Base-by-base conservation (phyloP, 2,329 filamentous ascomycete species). In the Epichloe gansuensis region DNA sequence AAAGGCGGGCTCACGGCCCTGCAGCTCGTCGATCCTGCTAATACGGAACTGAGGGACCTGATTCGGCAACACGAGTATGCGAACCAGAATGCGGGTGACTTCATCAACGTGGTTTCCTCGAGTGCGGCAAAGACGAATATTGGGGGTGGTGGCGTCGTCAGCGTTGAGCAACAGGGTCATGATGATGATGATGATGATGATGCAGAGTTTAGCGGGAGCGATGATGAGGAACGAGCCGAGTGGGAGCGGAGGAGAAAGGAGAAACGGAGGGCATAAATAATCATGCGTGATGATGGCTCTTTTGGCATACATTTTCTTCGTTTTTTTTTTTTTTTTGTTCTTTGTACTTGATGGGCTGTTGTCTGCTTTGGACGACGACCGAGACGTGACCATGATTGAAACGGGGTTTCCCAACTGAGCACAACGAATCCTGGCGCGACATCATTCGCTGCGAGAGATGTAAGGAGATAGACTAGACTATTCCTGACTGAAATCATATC, bases 1-100 rank as follows among this genome's bases (percentile, higher is more conserved):
- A 86, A 85, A 69, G 84, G 81, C 51, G 83, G 85, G 61, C 75
- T 89, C 55, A 87, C 83, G 49, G 77, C 88, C 31, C 64, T 78
- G 51, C 83, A 90, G 68, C 77, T 91, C 56, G 83, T 84, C 52
- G 87, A 91, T 68, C 87, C 86, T 15, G 64, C 76, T 47, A 88
- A 91, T 68, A 63, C 64, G 25, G 77, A 75, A 51, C 72, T 91
- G 51, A 73, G 76, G 57, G 74, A 77, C 45, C 69, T 85, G 54
- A 77, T 91, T 62, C 75, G 82, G 67, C 81, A 82, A 69, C 84
- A 86, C 56, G 85, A 90, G 72, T 86, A 87, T 62, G 74, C 80
- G 6, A 65, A 66, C 57, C 71, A 79, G 52, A 81, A 82, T 58
- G 72, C 72, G 2, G 78, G 78, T 34, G 81, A 83, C 58, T 81